Evolutionary conservation across 2,329 filamentous ascomycete species (phyloP).

Genomic region (Colletotrichum sp.): DNA sequence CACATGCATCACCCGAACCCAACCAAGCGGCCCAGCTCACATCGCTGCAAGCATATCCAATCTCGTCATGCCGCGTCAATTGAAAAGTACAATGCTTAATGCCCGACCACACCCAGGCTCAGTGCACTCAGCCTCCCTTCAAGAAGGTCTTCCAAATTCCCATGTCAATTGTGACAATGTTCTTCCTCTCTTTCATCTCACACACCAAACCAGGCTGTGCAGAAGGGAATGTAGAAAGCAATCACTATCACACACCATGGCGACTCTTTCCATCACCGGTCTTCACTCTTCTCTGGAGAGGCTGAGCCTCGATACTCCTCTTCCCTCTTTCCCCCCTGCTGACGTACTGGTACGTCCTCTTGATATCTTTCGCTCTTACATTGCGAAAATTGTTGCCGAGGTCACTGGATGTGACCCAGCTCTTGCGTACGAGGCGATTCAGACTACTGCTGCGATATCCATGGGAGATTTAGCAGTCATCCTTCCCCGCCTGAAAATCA

Average conservation of each 20-base stretch:
- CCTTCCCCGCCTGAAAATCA: slow-evolving; percentile 32
- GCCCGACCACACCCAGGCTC: not conserved
- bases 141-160: not conserved
- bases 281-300: slow-evolving; percentile 64
- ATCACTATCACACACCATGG: slow-evolving; percentile 30
- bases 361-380: slow-evolving; percentile 33
- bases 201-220: not conserved
- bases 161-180: not conserved
- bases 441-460: slow-evolving; percentile 26
- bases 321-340: slow-evolving; percentile 27
- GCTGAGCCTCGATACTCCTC: slow-evolving; percentile 48
- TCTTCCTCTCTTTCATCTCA: not conserved
- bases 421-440: slow-evolving; percentile 34
- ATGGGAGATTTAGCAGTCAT: slow-evolving; percentile 35
- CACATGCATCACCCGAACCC: accelerated
- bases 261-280: slow-evolving; percentile 65
- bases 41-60: not conserved
- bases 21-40: accelerated
- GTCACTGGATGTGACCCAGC: slow-evolving; percentile 24
- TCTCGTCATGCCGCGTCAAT: not conserved
- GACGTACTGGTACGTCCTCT: slow-evolving; percentile 28
- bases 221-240: not conserved
- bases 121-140: not conserved
- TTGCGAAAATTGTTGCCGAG: slow-evolving; percentile 27
- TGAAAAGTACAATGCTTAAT: not conserved